Evolutionary conservation across 441 rosid genomes (phyloP).

Genomic region (Melastoma candidum): DNA sequence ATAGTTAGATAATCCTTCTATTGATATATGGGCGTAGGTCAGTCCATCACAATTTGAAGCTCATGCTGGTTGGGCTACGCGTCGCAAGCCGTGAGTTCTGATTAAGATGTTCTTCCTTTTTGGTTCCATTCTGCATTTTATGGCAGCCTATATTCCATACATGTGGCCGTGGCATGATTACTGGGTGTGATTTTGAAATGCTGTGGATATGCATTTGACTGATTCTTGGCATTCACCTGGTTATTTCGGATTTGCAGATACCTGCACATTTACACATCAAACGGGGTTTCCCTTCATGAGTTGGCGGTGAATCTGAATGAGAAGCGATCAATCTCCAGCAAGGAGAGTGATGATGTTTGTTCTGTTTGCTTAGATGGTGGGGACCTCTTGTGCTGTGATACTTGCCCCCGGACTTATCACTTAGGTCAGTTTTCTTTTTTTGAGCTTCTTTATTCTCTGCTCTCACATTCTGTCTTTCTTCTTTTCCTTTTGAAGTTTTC

Average conservation of each 20-base stretch:
- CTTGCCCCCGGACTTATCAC: conserved; percentile 93
- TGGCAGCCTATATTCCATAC: not conserved
- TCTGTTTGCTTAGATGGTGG: conserved; percentile 84
- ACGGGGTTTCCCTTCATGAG: conserved; percentile 97
- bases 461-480: too few relatives aligned
- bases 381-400: conserved; percentile 79
- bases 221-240: not conserved
- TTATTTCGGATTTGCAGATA: conserved; percentile 39
- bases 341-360: conserved; percentile 82
- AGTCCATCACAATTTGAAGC: conserved; percentile 94
- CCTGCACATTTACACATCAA: conserved; percentile 83
- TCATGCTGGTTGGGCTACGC: conserved; percentile 90
- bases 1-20: conserved; percentile 15
- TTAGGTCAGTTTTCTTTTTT: conserved; percentile 32
- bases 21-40: conserved; percentile 38
- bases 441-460: not conserved
- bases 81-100: conserved; percentile 87
- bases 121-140: conserved; percentile 8
- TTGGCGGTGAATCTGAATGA: conserved; percentile 52
- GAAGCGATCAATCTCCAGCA: conserved; percentile 37
- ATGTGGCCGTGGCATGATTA: too few relatives aligned
- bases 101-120: conserved; percentile 1
- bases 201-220: not conserved
- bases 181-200: not conserved
- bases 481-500: not conserved